Conservation (phyloP, 2,329 filamentous ascomycete genomes). For the Fusarium sp. region DNA sequence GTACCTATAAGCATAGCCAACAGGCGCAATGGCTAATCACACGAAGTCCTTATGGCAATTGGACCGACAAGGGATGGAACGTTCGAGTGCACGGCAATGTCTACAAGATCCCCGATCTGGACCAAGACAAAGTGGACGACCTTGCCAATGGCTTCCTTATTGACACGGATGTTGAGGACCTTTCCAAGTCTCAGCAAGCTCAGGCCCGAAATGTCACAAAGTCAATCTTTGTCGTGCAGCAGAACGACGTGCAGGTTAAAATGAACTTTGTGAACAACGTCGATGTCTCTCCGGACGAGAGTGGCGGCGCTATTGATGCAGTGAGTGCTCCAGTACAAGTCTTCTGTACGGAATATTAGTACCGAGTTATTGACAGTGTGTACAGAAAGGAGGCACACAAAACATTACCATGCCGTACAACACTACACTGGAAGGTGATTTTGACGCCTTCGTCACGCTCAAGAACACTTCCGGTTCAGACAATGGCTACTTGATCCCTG, state of each 20-base stretch:
- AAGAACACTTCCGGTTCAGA: conserved; percentile 65
- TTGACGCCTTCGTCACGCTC: conserved; percentile 76
- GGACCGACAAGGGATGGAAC: conserved; percentile 82
- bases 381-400: conserved; percentile 67
- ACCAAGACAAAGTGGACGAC: conserved; percentile 71
- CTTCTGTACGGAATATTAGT: not conserved
- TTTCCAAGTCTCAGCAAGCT: conserved; percentile 69
- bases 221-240: conserved; percentile 81
- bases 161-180: conserved; percentile 68
- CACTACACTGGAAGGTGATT: conserved; percentile 77
- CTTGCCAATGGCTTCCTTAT: conserved; percentile 79
- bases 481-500: conserved; percentile 65
- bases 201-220: conserved; percentile 80
- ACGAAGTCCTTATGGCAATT: conserved; percentile 75
- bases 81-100: conserved; percentile 82
- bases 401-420: conserved; percentile 72
- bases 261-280: conserved; percentile 66
- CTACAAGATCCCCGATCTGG: conserved; percentile 81
- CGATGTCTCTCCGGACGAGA: conserved; percentile 63
- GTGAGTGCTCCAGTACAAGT: conserved; percentile 34
- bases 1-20: not conserved
- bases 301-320: conserved; percentile 64
- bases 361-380: conserved; percentile 5
- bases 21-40: not conserved
- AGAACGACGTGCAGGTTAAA: conserved; percentile 71